Base-by-base conservation (phyloP, 257 asterid species). In the Rhazya stricta region DNA sequence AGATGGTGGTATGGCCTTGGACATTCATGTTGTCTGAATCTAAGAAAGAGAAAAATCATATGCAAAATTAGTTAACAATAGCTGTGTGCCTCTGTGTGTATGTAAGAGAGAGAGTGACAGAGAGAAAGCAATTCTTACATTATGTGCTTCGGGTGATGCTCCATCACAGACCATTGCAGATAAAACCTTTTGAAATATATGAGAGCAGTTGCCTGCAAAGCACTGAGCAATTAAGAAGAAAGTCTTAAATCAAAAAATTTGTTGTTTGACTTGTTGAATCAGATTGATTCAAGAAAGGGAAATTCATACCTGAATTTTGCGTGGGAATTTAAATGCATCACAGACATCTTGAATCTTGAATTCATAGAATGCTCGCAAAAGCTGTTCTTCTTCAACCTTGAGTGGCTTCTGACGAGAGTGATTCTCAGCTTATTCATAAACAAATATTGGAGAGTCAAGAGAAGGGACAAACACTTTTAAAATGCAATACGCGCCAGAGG, bases 121-220 rank as follows among this genome's bases (percentile, higher is more conserved):
- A 21, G 43, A 62, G 10, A 67, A 50, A 25, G 6, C 9, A 4
- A 18, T 48, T 37, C 71, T 72, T 87, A 92, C 99, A 92, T 94
- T 88, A 90, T 88, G 84, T 91, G 85, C 85, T 94, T 94, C 30
- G 99, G 99, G 69, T 94, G 97, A 88, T 94, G 99, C 81, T 94
- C 97, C 97, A 94, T 91, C 74, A 94, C 98, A 29, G 97, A 94
- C 97, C 97, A 94, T 79, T 88, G 95, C 86, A 94, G 87, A 87
- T 92, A 92, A 83, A 94, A 94, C 83, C 99, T 88, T 85, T 94
- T 92, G 81, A 92, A 94, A 81, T 92, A 94, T 84, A 92, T 88
- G 80, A 94, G 97, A 66, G 99, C 94, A 16, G 97, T 92, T 61
- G 97, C 97, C 97, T 94, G 96, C 87, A 86, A 74, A 73, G 70